Percentiles rank a stretch among this genome's conserved stretches.
phyloP scores from a whole-genome alignment of 2,329 filamentous ascomycete genomes.

The Herpotrichia juniperi region DNA sequence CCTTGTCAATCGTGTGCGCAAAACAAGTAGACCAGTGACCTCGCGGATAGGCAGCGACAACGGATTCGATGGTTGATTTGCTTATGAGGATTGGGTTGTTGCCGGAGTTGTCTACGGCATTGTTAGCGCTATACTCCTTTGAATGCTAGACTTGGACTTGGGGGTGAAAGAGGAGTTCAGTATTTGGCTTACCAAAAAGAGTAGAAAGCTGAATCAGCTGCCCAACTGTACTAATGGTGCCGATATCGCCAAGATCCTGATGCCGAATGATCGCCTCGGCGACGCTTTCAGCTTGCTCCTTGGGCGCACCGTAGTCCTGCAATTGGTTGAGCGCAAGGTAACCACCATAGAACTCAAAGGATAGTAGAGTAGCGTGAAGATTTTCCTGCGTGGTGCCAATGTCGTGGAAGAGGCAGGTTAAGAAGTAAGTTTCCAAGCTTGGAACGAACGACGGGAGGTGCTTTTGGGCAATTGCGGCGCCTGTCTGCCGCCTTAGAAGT shows the following conservation, averaged over 20 bases:
- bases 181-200: slow-evolving; percentile 55
- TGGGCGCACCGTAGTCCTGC: slow-evolving; percentile 50
- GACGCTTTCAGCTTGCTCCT: slow-evolving; percentile 70
- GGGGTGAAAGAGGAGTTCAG: background rate
- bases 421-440: slow-evolving; percentile 62
- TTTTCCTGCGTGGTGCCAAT: slow-evolving; percentile 70
- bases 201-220: slow-evolving; percentile 71
- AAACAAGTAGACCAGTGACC: slow-evolving; percentile 71
- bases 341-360: slow-evolving; percentile 74
- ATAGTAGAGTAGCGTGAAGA: slow-evolving; percentile 64
- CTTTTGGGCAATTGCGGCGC: slow-evolving; percentile 36
- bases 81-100: slow-evolving; percentile 61
- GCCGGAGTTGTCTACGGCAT: slow-evolving; percentile 66
- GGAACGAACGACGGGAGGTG: slow-evolving; percentile 56
- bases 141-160: background rate
- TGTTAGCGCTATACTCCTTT: background rate
- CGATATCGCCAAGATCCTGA: slow-evolving; percentile 69
- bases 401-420: slow-evolving; percentile 74
- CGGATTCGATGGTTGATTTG: slow-evolving; percentile 61
- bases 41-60: slow-evolving; percentile 63
- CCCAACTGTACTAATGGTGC: slow-evolving; percentile 67
- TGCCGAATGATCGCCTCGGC: slow-evolving; percentile 75
- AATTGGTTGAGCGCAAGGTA: slow-evolving; percentile 65
- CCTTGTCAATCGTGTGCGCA: slow-evolving; percentile 63
- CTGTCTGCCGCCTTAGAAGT: slow-evolving; percentile 3